Evolutionary conservation across 2,329 filamentous ascomycete genomes (phyloP).

Genomic region (Diaporthe citrichinensis): DNA sequence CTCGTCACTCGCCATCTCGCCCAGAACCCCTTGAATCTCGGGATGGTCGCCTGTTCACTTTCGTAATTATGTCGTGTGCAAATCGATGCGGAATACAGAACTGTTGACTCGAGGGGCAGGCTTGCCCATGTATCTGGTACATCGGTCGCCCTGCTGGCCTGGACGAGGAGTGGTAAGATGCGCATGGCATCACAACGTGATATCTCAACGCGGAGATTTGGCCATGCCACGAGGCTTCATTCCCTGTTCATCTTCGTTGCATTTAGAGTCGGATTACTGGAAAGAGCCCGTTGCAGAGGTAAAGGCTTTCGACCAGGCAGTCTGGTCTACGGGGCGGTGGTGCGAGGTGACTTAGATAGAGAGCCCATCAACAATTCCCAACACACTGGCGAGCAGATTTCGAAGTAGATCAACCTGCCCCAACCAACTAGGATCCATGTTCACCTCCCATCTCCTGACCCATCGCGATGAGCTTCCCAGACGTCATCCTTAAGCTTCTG

Average conservation of each 20-base stretch:
- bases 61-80: slow-evolving; percentile 26
- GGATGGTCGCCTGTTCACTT: slow-evolving; percentile 13
- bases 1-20: slow-evolving; percentile 31
- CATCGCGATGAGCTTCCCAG: background rate
- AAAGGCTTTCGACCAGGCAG: background rate
- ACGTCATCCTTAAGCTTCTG: background rate
- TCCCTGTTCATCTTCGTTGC: background rate
- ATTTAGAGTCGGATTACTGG: background rate
- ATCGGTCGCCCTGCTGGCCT: slow-evolving; percentile 3
- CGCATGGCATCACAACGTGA: slow-evolving; percentile 15
- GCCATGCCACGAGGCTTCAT: background rate
- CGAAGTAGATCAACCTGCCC: background rate
- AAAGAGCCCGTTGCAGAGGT: background rate
- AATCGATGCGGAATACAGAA: slow-evolving; percentile 24
- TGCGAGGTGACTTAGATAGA: background rate
- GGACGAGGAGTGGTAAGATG: slow-evolving; percentile 4
- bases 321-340: no score
- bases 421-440: no score
- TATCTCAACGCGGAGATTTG: background rate
- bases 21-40: slow-evolving; percentile 28
- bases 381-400: background rate
- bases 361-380: background rate
- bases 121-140: slow-evolving; percentile 27
- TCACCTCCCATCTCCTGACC: background rate
- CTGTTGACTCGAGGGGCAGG: slow-evolving; percentile 9